Evolutionary conservation across 129 eudicot species (phyloP).

Genomic region (Centella asiatica): DNA sequence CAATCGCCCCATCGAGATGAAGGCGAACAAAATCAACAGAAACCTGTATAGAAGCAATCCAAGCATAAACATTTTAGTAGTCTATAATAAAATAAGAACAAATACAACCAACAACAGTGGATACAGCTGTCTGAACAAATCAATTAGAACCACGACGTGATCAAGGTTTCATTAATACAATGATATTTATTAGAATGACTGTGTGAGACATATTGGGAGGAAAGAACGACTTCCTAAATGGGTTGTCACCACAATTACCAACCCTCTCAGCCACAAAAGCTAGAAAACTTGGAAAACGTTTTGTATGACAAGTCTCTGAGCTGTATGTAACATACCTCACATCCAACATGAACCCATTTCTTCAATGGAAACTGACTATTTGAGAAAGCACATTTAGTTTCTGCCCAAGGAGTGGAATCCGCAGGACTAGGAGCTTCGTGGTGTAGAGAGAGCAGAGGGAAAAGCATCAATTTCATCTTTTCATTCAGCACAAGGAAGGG

Average conservation of each 20-base stretch:
- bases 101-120: constrained; percentile 1
- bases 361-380: constrained; percentile 38
- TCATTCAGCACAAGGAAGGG: constrained; percentile 56
- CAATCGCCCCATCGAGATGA: constrained; percentile 50
- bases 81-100: constrained; percentile 2
- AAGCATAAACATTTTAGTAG: not conserved
- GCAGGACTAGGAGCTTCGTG: constrained; percentile 31
- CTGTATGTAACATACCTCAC: constrained; percentile 44
- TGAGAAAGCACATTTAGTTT: constrained; percentile 28
- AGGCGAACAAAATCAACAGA: constrained; percentile 42
- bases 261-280: not conserved
- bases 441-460: constrained; percentile 35
- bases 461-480: constrained; percentile 43
- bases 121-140: not conserved
- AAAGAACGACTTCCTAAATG: too few species aligned
- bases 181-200: too few species aligned
- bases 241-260: too few species aligned
- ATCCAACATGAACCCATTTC: constrained; percentile 86
- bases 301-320: not conserved
- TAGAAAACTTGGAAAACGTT: not conserved
- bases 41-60: constrained; percentile 41
- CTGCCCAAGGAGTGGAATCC: constrained; percentile 17
- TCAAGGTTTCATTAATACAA: not conserved
- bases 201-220: too few species aligned
- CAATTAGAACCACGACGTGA: not conserved